Evolutionary conservation across 441 rosid species (phyloP).

Genomic region (Populus hybrid): DNA sequence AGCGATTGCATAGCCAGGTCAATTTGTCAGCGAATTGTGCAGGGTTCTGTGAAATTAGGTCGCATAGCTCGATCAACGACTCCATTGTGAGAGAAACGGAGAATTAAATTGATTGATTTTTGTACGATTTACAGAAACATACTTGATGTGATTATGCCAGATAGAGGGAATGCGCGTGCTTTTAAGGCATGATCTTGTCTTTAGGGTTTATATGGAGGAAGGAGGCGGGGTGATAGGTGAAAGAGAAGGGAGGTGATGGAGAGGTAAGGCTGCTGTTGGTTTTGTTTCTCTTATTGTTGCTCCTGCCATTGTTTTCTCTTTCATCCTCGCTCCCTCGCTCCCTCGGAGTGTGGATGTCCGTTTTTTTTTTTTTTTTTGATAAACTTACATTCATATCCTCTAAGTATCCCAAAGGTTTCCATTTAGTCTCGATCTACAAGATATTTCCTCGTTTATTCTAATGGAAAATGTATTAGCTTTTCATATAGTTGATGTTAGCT

Average conservation of each 20-base stretch:
- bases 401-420: not conserved
- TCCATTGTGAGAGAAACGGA: slow-evolving; percentile 46
- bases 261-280: slow-evolving; percentile 1
- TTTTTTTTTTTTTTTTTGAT: not conserved
- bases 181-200: not conserved
- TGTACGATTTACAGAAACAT: not conserved
- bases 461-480: too few relatives aligned
- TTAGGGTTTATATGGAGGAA: not conserved
- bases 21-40: slow-evolving; percentile 69
- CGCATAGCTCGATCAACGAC: slow-evolving; percentile 81
- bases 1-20: slow-evolving; percentile 86
- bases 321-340: not conserved
- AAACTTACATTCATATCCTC: not conserved
- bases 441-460: too few relatives aligned
- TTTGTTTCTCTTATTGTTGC: not conserved
- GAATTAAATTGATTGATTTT: too few relatives aligned
- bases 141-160: not conserved
- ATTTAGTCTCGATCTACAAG: too few relatives aligned
- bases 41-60: slow-evolving; percentile 67
- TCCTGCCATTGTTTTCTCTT: slow-evolving; percentile 8
- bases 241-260: not conserved
- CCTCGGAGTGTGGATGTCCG: not conserved
- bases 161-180: not conserved
- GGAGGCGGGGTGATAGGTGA: not conserved
- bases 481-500: too few relatives aligned